Conservation (phyloP, 805 yeast species). For the Hanseniaspora valbyensis region DNA sequence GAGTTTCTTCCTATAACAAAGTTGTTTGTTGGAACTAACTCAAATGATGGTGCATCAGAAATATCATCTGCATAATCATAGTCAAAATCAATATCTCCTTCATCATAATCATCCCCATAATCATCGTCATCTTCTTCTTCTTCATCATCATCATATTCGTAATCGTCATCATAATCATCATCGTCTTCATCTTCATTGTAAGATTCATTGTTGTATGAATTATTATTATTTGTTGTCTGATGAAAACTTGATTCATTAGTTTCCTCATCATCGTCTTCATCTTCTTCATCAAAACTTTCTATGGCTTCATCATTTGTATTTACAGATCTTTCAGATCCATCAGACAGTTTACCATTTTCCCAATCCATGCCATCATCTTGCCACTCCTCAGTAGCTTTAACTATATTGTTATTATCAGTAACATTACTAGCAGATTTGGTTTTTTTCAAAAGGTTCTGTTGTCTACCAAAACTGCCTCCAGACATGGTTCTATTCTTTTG, state of each 20-base stretch:
- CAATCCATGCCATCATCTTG: slow-evolving; percentile 14
- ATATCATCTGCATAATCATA: slow-evolving; percentile 6
- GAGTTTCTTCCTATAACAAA: slow-evolving; percentile 88
- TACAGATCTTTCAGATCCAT: neutral
- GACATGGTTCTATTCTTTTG: neutral
- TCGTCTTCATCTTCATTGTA: slow-evolving; percentile 17
- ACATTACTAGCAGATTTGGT: neutral
- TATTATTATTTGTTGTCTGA: too few species aligned
- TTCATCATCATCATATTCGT: slow-evolving; percentile 11
- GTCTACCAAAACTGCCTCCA: neutral
- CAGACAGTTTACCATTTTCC: slow-evolving; percentile 13
- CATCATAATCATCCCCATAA: slow-evolving; percentile 18
- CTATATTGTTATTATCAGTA: neutral
- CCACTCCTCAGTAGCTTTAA: neutral
- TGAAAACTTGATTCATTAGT: too few species aligned
- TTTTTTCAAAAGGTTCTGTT: neutral
- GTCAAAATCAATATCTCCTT: slow-evolving; percentile 11
- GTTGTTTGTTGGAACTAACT: slow-evolving; percentile 74
- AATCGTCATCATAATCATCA: slow-evolving; percentile 15
- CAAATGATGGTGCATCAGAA: slow-evolving; percentile 28
- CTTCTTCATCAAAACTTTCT: neutral
- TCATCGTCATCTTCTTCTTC: slow-evolving; percentile 18
- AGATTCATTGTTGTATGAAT: slow-evolving; percentile 15
- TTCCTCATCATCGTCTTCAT: too few species aligned
- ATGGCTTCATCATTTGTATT: neutral